Evolutionary conservation across 2,329 filamentous ascomycete species (phyloP).

Genomic region (Blastomyces parvus): DNA sequence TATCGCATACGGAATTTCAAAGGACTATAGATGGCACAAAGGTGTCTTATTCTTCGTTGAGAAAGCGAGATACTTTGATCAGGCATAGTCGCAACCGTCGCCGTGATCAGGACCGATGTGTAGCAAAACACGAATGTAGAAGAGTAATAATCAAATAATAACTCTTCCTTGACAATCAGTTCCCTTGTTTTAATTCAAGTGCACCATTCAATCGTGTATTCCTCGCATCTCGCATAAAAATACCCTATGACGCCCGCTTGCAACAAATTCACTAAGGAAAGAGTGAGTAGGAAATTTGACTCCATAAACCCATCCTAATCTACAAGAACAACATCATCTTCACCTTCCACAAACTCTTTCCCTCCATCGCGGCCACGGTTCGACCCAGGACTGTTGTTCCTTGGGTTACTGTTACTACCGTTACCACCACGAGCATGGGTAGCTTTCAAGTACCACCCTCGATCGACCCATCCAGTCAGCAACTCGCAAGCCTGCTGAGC

Average conservation of each 20-base stretch:
- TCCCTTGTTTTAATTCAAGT: not conserved
- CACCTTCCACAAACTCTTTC: slow-evolving; percentile 25
- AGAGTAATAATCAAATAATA: not conserved
- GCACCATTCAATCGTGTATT: not conserved
- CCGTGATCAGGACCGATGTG: not conserved
- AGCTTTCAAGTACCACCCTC: slow-evolving; percentile 30
- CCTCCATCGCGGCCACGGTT: slow-evolving; percentile 11
- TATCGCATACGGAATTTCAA: not conserved
- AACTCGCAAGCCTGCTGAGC: slow-evolving; percentile 30
- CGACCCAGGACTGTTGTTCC: slow-evolving; percentile 9
- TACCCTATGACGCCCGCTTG: not conserved
- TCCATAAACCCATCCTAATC: slow-evolving; percentile 16
- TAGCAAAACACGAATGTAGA: too few relatives aligned
- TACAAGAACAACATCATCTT: slow-evolving; percentile 31
- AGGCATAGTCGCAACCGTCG: not conserved
- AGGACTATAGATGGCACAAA: not conserved
- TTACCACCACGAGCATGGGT: slow-evolving; percentile 18
- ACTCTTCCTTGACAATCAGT: not conserved
- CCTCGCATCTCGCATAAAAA: not conserved
- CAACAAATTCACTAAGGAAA: not conserved
- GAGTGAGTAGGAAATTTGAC: too few relatives aligned
- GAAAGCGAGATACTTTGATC: not conserved
- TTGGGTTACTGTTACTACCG: slow-evolving; percentile 16
- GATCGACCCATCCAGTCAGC: slow-evolving; percentile 33
- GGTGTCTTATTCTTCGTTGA: not conserved